Base-by-base conservation (phyloP, 176 grass and related monocot genomes). In the Eragrostis curvula region DNA sequence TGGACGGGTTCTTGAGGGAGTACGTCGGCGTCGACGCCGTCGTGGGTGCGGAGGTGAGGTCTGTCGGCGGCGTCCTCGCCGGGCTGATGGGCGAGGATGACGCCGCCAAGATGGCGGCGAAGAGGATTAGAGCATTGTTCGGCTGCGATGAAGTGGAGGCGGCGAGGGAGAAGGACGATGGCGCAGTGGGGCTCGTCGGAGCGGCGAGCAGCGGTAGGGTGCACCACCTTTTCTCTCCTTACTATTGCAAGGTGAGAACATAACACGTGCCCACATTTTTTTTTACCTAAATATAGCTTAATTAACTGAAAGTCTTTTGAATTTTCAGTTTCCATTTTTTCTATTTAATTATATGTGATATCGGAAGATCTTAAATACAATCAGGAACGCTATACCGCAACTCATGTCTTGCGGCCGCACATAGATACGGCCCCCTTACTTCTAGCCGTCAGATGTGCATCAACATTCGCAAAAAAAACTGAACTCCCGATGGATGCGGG, bases 1-100 rank as follows among this genome's bases (percentile, higher is more conserved):
- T 97, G 77, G 90, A 97, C 77, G 80, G 41, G 16, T 97, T 97
- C 81, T 7, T 93, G 39, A 80, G 44, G 72, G 94, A 91, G 32
- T 91, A 91, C 27, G 58, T 97, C 81, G 90, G 81, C 12, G 94
- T 87, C 43, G 88, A 93, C 75, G 83, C 75, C 69, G 84, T 92
- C 70, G 78, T 92, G 39, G 90, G 79, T 70, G 81, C 74, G 6
- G 86, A 89, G 83, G 30, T 92, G 70, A 89, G 68, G 75, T 81
- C 77, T 18, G 52, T 80, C 32, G 61, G 55, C 3, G 85, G 89
- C 12, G 87, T 89, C 40, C 51, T 86, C 42, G 27, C 49, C 0
- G 86, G 90, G 28, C 21, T 88, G n/a, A 18, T 89, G 74, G 70
- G 74, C 2, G 66, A 85, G 36, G 68, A 68, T 6, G 61, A 46